Percentiles rank a stretch among this genome's conserved stretches.
Evolutionary conservation across 768 basidiomycete species (phyloP).

Genomic region (Jaapia argillacea): DNA sequence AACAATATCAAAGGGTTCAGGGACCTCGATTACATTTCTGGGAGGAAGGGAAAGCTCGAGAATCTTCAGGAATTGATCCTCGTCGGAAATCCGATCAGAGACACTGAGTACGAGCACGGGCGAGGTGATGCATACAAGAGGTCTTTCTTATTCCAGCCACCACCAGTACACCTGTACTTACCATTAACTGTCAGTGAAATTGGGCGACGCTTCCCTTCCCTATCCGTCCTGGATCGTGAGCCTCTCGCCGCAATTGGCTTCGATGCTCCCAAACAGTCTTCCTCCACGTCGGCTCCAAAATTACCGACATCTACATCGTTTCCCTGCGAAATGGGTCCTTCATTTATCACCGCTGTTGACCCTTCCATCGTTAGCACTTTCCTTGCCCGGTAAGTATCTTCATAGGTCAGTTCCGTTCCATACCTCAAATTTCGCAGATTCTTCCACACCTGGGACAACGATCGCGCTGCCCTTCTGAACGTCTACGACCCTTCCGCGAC

Average conservation of each 20-base stretch:
- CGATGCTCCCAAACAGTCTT: constrained; percentile 52
- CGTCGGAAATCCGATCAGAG: constrained; percentile 67
- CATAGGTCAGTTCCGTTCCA: background rate
- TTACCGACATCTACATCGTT: constrained; percentile 65
- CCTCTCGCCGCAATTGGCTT: constrained; percentile 74
- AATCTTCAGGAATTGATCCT: constrained; percentile 66
- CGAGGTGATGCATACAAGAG: constrained; percentile 57
- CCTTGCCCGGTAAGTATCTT: constrained; percentile 53
- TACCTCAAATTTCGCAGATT: constrained; percentile 37
- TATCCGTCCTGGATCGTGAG: constrained; percentile 79
- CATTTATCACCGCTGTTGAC: constrained; percentile 70
- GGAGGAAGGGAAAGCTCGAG: constrained; percentile 46
- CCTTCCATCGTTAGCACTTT: constrained; percentile 62
- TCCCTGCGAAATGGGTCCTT: constrained; percentile 63
- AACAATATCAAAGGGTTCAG: constrained; percentile 62
- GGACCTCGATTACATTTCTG: constrained; percentile 59
- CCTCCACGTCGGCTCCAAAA: constrained; percentile 22
- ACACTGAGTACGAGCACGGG: constrained; percentile 44
- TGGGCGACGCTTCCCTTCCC: constrained; percentile 65
- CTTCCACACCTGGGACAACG: constrained; percentile 76
- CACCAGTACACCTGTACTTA: background rate
- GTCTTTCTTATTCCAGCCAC: constrained; percentile 28
- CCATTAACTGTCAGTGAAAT: constrained; percentile 47
- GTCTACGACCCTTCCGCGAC: constrained; percentile 84
- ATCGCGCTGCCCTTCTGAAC: constrained; percentile 53